Percentiles rank a stretch among this genome's conserved stretches.
These are phyloP conservation scores for Pseudozyma tsukubaensis DNA, from an alignment of 1,284 basidiomycete genomes.

Conservation along the genomic window DNA sequence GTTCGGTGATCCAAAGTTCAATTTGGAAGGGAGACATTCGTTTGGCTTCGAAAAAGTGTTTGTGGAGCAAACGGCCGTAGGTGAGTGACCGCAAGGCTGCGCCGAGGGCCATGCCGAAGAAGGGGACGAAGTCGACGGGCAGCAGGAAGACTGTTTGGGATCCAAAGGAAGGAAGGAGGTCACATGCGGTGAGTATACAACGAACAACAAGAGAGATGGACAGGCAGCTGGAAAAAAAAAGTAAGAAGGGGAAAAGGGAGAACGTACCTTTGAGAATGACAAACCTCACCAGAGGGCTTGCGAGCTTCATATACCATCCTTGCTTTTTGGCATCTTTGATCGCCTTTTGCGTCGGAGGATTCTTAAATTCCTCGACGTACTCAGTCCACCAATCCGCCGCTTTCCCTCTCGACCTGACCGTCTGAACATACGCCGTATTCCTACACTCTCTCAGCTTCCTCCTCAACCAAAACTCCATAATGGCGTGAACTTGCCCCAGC, in stretches of 20 bases:
- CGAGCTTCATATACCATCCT: constrained; percentile 53
- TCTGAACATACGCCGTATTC: constrained; percentile 58
- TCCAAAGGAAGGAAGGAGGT: no score
- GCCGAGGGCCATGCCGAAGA: constrained; percentile 56
- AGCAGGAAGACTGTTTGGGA: constrained; percentile 46
- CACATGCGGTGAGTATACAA: no score
- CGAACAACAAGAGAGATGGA: background rate
- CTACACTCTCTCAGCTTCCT: constrained; percentile 54
- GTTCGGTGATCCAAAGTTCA: constrained; percentile 64
- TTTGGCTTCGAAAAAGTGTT: constrained; percentile 61
- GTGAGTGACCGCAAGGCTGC: constrained; percentile 52
- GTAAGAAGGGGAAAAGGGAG: no score
- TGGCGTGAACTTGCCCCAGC: constrained; percentile 59
- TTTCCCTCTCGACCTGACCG: constrained; percentile 63
- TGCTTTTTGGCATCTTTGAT: constrained; percentile 57
- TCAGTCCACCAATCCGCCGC: constrained; percentile 64
- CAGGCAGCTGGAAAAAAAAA: no score
- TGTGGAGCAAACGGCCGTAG: constrained; percentile 51
- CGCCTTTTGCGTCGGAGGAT: constrained; percentile 60
- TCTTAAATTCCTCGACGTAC: constrained; percentile 63
- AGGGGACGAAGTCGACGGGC: constrained; percentile 62
- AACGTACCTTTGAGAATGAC: constrained; percentile 53
- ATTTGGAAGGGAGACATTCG: constrained; percentile 63
- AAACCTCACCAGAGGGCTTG: constrained; percentile 50
- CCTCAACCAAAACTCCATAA: constrained; percentile 64